Base-by-base conservation (phyloP, 2,329 filamentous ascomycete species). In the Colletotrichum filicis region DNA sequence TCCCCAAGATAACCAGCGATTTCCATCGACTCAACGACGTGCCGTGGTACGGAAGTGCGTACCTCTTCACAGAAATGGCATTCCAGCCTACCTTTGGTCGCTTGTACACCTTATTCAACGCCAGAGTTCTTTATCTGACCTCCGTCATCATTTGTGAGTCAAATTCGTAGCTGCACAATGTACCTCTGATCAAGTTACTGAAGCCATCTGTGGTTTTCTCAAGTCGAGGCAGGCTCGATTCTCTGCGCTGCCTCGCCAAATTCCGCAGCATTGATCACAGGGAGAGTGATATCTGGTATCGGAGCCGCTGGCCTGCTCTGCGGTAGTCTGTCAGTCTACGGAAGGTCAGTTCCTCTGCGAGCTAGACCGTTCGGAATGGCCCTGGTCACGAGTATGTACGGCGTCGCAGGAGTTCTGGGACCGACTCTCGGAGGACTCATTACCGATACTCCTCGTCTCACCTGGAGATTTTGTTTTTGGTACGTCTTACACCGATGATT, bases 11-110 rank as follows among this genome's bases (percentile, higher is more conserved):
- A 64, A 88, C 87, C 0, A 84, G 81, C 67, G 81, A 86, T 28
- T 87, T 88, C 76, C 83, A 88, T 66, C 84, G 85, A n/a, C 79
- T 89, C 1, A 77, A 80, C 3, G 88, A 90, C 75, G 85, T 90
- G 19, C 88, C 87, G 37, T 90, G 88, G 88, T 90, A 90, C 76
- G 85, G 84, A 5, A 85, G 84, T 67, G 84, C 85, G 35, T 88
- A 87, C 75, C 83, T 85, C 19, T 55, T 64, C 12, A 35, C 61
- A 14, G 28, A 35, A 9, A 52, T 35, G 61, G 61, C 61, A 8
- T 42, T 61, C 12, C 58, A 61, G 35, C 58, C 58, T 19, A n/a
- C 58, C 1, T 42, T 61, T 26, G 58, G 58, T 28, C 32, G 35
- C 32, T 12, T 61, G 32, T 61, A 61, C 58, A 61, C 58, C 2